Base-by-base conservation (phyloP, 345 rosid genomes). In the Pseudoturritis turrita region DNA sequence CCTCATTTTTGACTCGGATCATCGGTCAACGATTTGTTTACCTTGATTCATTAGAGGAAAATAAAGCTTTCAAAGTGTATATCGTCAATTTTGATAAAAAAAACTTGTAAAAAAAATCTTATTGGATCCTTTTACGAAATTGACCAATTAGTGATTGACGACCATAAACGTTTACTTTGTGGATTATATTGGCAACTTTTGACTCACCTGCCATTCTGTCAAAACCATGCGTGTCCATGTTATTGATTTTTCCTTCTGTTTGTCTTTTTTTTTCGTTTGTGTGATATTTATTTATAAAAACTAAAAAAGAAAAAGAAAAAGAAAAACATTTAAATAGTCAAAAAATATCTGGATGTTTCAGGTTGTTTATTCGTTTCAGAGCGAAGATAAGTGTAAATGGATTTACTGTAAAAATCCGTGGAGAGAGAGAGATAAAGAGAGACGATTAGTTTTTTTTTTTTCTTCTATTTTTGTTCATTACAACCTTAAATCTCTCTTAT, bases 321-420 rank as follows among this genome's bases (percentile, higher is more conserved):
- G 10, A 60, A 36, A 25, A 71, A 26, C 43, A 63, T 46, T 63
- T 10, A 71, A 33, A 51, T 29, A 49, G 7, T 36, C n/a, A 7
- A 47, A 62, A 67, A 75, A 66, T 74, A 65, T 75, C 75, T 69
- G 75, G 68, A 60, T 60, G 44, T 53, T 36, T 60, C 62, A 29
- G 74, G 73, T 58, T 74, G 62, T 74, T 37, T 19, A 57, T 74
- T n/a, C 9, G 10, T 2, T 8, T 59, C 58, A 22, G 47, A 54
- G 44, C 45, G 28, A 35, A 17, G 52, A 49, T 41, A 67, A 74
- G 53, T 41, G 62, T 39, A 31, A 39, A 49, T 51, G 43, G 62
- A 50, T 55, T 65, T 51, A 73, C 71, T 23, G 72, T 73, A 55
- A 73, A 41, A 41, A 56, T 36, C 63, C 56, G 14, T 63, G 5